phyloP scores from a whole-genome alignment of 1,139 yeast species.

The Yamadazyma membranifaciens region DNA sequence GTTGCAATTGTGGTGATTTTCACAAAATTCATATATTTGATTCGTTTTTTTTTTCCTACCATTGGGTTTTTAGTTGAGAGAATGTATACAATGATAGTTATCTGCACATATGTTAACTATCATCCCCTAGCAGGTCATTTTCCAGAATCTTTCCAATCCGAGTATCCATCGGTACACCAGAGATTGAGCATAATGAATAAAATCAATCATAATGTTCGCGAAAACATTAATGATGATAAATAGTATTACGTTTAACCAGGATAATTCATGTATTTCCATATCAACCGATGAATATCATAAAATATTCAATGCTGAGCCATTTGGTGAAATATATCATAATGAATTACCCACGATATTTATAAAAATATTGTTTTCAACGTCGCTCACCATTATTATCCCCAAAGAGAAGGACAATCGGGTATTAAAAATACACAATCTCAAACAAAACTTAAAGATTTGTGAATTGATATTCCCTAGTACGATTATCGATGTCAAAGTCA shows the following conservation, averaged over 20 bases:
- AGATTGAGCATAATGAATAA: no score
- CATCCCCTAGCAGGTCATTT: no score
- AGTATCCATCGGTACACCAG: no score
- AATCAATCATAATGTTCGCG: neutral
- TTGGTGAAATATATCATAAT: constrained; percentile 39
- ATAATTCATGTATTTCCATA: constrained; percentile 40
- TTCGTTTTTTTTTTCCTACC: no score
- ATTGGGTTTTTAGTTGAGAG: no score
- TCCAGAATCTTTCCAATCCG: no score
- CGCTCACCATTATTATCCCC: constrained; percentile 63
- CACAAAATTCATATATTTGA: no score
- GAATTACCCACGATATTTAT: constrained; percentile 32
- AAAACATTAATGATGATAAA: constrained; percentile 21
- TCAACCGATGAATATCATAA: constrained; percentile 34
- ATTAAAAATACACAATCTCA: constrained; percentile 63
- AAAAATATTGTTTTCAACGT: constrained; percentile 71
- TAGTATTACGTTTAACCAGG: constrained; percentile 45
- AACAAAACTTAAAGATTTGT: constrained; percentile 66
- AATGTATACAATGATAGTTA: no score
- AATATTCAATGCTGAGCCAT: constrained; percentile 48
- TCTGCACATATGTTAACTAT: no score
- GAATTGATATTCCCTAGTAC: constrained; percentile 67
- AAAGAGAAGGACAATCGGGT: constrained; percentile 44
- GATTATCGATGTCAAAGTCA: constrained; percentile 60
- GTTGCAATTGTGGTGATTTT: no score